Base-by-base conservation (phyloP, 23 red algal species). In the Gracilaria gracilis region DNA sequence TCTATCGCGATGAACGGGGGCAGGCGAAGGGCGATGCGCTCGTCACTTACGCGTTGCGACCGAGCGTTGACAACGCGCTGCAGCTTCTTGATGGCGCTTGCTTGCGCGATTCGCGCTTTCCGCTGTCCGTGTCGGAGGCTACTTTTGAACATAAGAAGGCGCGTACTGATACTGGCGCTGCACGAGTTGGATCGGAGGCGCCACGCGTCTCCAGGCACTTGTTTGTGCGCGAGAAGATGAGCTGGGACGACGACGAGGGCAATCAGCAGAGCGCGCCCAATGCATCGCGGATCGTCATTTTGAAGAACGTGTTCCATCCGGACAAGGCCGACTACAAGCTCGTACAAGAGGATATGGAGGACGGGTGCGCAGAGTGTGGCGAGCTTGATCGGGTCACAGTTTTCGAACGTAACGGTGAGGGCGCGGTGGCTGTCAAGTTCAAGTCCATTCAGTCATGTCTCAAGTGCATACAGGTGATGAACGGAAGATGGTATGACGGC, bases 401-500 rank as follows among this genome's bases (percentile, higher is more conserved):
- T 20, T 96, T 96, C 86, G 80, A 96, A 74, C 72, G 86, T 5
- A 96, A 80, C 65, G 79, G 53, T 35, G 87, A 90, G 37, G 94
- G 94, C 0, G 94, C 57, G 29, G 88, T 96, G 15, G 87, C 87
- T 9, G 94, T 96, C 27, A 91, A 93, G 58, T 96, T 92, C 47
- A 64, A 51, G 9, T 49, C 61, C 3, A 49, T 80, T 25, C 80
- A 85, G 33, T 39, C 82, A 11, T 82, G 80, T 40, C 64, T 84
- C 29, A 61, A 57, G 40, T 89, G 85, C 64, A 89, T 96, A n/a
- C 62, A 90, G 25, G 53, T 96, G 62, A 96, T 96, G 94, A 77
- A 82, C 57, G 94, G 87, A 65, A 55, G 94, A 57, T 96, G 94
- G 94, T 96, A 85, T 55, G 94, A 90, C 42, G 86, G 87, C 29